Evolutionary conservation across 2,329 filamentous ascomycete genomes (phyloP).

Genomic region (Apiospora arundinis): DNA sequence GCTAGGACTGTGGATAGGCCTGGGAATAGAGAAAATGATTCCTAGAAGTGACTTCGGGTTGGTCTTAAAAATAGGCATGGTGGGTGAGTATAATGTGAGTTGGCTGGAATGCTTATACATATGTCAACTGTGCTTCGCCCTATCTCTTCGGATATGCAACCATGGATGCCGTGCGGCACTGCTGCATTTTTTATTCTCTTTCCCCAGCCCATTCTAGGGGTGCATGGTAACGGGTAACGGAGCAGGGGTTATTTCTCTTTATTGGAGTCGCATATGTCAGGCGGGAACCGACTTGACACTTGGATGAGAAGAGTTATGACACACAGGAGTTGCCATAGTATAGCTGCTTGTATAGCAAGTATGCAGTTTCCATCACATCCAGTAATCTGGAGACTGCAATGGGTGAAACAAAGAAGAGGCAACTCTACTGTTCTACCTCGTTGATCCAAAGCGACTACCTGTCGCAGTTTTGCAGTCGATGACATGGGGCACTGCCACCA

Average conservation of each 20-base stretch:
- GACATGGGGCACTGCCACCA: slow-evolving; percentile 24
- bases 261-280: not conserved
- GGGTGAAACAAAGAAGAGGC: slow-evolving; percentile 19
- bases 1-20: not conserved
- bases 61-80: not conserved
- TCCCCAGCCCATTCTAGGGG: not conserved
- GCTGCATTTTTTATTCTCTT: not conserved
- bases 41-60: not conserved
- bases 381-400: slow-evolving; percentile 20
- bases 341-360: not conserved
- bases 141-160: not conserved
- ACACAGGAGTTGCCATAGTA: slow-evolving; percentile 10
- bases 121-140: slow-evolving; percentile 7
- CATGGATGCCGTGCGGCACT: not conserved
- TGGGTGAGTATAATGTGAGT: slow-evolving; percentile 5
- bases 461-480: slow-evolving; percentile 6
- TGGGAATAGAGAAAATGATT: not conserved
- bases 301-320: not conserved
- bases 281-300: not conserved
- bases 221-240: not conserved
- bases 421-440: not conserved
- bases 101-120: not conserved
- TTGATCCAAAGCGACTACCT: not conserved
- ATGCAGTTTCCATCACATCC: slow-evolving; percentile 19
- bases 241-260: not conserved